These are phyloP conservation scores for Pelargonium fulgidum DNA, from an alignment of 441 rosid species.

Conservation along the genomic window DNA sequence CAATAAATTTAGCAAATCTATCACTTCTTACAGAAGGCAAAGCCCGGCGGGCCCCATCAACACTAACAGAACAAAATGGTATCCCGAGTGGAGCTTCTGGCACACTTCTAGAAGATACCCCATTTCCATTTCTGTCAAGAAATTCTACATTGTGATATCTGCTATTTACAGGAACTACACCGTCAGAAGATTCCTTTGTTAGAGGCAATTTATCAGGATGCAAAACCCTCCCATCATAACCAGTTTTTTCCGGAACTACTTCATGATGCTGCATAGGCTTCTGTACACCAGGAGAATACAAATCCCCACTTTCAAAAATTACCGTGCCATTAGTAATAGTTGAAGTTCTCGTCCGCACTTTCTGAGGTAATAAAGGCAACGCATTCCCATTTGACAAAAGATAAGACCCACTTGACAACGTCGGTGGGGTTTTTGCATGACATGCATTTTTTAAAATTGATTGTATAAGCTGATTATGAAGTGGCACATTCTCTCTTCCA, in stretches of 20 bases:
- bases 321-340: slow-evolving; percentile 45
- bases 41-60: slow-evolving; percentile 54
- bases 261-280: slow-evolving; percentile 51
- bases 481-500: slow-evolving; percentile 79
- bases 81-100: slow-evolving; percentile 70
- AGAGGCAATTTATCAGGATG: slow-evolving; percentile 28
- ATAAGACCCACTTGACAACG: slow-evolving; percentile 37
- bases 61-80: slow-evolving; percentile 55
- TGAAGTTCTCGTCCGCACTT: slow-evolving; percentile 53
- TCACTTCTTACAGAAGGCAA: slow-evolving; percentile 29
- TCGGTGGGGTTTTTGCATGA: slow-evolving; percentile 55
- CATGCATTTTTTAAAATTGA: slow-evolving; percentile 71
- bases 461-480: slow-evolving; percentile 76
- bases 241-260: slow-evolving; percentile 40
- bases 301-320: slow-evolving; percentile 51
- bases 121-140: slow-evolving; percentile 43
- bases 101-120: slow-evolving; percentile 41
- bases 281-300: slow-evolving; percentile 50
- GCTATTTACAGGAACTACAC: slow-evolving; percentile 26
- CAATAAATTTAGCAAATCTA: slow-evolving; percentile 43
- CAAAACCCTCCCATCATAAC: slow-evolving; percentile 38
- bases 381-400: slow-evolving; percentile 64
- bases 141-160: slow-evolving; percentile 33
- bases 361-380: slow-evolving; percentile 55
- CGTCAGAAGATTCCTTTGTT: slow-evolving; percentile 21